phyloP scores from a whole-genome alignment of 2,329 filamentous ascomycete species.

The Aureobasidium sp. region DNA sequence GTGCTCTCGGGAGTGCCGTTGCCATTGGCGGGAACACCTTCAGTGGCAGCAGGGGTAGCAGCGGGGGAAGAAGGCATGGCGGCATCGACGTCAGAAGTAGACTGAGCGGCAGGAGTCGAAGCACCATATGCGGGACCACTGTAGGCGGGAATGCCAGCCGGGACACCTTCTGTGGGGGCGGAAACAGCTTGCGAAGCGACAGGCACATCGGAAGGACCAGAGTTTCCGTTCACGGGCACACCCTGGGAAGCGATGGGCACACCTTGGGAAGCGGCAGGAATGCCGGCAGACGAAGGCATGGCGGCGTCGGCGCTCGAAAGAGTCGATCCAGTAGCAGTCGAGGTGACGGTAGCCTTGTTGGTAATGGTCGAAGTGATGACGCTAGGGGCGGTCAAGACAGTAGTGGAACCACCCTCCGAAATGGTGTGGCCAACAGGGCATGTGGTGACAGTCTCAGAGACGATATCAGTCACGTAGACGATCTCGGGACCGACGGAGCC shows the following conservation, averaged over 20 bases:
- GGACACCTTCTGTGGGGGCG: too few relatives aligned
- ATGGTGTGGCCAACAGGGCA: slow-evolving; percentile 14
- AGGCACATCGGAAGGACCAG: too few relatives aligned
- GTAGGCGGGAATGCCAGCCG: too few relatives aligned
- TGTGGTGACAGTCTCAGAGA: slow-evolving; percentile 12
- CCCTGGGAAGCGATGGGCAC: not conserved
- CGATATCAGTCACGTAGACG: slow-evolving; percentile 16
- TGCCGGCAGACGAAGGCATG: not conserved
- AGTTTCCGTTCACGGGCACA: not conserved
- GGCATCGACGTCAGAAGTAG: not conserved
- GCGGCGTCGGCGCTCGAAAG: not conserved
- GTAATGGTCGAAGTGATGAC: slow-evolving; percentile 11
- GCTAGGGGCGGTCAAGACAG: slow-evolving; percentile 10
- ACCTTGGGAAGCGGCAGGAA: not conserved
- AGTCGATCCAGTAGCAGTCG: not conserved
- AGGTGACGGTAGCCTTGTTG: not conserved
- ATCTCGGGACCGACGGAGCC: not conserved
- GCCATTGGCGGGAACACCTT: not conserved
- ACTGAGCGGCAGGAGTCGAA: not conserved
- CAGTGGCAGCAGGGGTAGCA: not conserved
- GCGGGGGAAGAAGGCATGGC: not conserved
- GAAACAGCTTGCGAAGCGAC: too few relatives aligned
- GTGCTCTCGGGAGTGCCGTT: not conserved
- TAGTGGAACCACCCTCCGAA: not conserved
- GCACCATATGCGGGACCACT: not conserved